Evolutionary conservation across 1,284 basidiomycete genomes (phyloP), one percentile per base, ranked within the genome.

Genomic region (Leucoagaricus sp.): DNA sequence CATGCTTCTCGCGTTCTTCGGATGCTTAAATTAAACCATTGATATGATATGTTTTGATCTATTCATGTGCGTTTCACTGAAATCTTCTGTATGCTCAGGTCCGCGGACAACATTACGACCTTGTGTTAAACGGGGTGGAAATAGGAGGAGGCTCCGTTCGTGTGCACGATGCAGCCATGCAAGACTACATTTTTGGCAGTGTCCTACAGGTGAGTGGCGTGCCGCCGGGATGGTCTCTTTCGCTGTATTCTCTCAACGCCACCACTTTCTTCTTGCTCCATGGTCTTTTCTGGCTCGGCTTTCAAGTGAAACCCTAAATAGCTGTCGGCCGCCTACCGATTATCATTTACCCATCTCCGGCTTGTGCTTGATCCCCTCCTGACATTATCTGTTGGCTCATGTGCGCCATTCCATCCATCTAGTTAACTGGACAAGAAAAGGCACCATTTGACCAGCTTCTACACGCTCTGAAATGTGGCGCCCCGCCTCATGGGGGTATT

Each of bases 401-500:
- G 17, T 29, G n/a, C 10, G 19, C 26, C 10, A 17, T 38, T 28
- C 10, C 50, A 34, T 58, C 38, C 53, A 50, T 60, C 28, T 66
- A 96, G 92, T 77, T 97, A 54, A 80, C 79, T 57, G 81, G 86
- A 46, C 67, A 78, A 46, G 95, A 97, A 72, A 82, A 83, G 58
- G 73, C 77, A 3, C 83, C 92, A 1, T 98, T 98, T 72, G 74
- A 79, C 42, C 94, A 96, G 65, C 81, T 98, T 5, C 74, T 97
- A 28, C 85, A 92, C 64, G 96, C 95, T 3, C 79, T 98, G 51
- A 79, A 80, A 64, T 92, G 85, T 69, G 95, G 95, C 57, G 95
- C 96, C 6, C 96, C 95, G 10, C 95, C 95, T 59, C 95, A 98
- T 73, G 95, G 91, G n/a, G 95, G 95, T 41, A 91, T 98, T 55